Base-by-base conservation (phyloP, 345 rosid species). In the Hibiscus trionum region DNA sequence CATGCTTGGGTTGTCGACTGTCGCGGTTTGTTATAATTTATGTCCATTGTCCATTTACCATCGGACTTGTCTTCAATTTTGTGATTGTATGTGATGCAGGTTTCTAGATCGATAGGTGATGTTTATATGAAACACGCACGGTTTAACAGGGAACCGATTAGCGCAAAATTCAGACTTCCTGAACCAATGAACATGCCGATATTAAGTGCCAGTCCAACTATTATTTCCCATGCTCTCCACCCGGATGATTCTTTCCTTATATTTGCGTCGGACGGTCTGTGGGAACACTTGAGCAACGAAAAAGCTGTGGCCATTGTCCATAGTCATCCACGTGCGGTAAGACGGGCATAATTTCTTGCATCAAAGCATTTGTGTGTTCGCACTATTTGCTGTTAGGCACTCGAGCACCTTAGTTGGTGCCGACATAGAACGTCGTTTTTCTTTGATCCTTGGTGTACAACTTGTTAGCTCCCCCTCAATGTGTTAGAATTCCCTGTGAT, bases 231-330 rank as follows among this genome's bases (percentile, higher is more conserved):
- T 78, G 79, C 86, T 37, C 79, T 93, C 72, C 90, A 89, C 4
- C 93, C 96, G 53, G 86, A 75, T 78, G 98, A 93, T 83, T 87
- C 88, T 42, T 87, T 91, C 86, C 92, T 91, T 72, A 88, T 93
- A 70, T 88, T 93, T 83, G 96, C 98, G 61, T 93, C 98, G 4
- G 93, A 93, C 84, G 97, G 97, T 76, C 91, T 93, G 31, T 93
- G 98, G 97, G 97, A 93, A 79, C 93, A 89, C 78, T 84, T 89
- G 88, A 86, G 85, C 61, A 89, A 91, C 62, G 89, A 93, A 76
- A 87, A 80, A 78, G 97, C 92, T 46, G 98, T 93, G 72, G 94
- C 91, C 65, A 93, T 93, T 73, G 96, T 93, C 73, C 84, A 91
- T 66, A 85, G 77, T 75, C 83, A 86, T 81, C 92, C 93, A 64